Base-by-base conservation (phyloP, 768 basidiomycete species). In the Russula sp. region DNA sequence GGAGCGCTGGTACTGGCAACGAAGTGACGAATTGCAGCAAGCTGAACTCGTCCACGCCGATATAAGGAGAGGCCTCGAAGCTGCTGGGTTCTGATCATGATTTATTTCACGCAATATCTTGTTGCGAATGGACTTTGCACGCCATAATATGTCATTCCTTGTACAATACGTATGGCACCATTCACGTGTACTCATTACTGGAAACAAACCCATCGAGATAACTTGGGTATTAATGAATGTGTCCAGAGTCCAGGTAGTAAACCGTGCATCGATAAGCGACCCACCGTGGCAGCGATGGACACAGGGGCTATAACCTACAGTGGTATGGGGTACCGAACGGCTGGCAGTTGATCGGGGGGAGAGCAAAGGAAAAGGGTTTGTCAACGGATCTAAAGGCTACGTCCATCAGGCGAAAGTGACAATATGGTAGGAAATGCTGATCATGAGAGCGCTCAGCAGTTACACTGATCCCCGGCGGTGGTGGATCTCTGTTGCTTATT, bases 381-480 rank as follows among this genome's bases (percentile, higher is more conserved):
- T 54, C 62, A 40, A 58, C 50, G 50, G 48, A 55, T 64, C 63
- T 64, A 60, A 40, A 49, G 51, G 40, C 58, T 51, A 55, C 34
- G 58, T 55, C 47, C n/a, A 60, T 60, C 32, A 55, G 48, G 49
- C 34, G 40, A n/a, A 42, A 42, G 66, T 63, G 44, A 52, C 10
- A 58, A 45, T 32, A 47, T 35, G 49, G 37, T 37, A 48, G 53
- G 27, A 51, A 60, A 51, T 22, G 55, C 59, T 49, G n/a, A 55
- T 57, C 53, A 53, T 45, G 34, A 27, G 32, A 37, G 50, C 44
- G 37, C 67, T 72, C 77, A 94, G 75, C 91, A 94, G 71, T 91
- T 92, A 78, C 91, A 94, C 59, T 77, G 76, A 48, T 91, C 89
- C 66, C 79, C 78, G 71, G 83, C 80, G 48, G 79, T 80, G 65